Conservation (phyloP, 2,329 filamentous ascomycete species). For the Alternaria arbusti region DNA sequence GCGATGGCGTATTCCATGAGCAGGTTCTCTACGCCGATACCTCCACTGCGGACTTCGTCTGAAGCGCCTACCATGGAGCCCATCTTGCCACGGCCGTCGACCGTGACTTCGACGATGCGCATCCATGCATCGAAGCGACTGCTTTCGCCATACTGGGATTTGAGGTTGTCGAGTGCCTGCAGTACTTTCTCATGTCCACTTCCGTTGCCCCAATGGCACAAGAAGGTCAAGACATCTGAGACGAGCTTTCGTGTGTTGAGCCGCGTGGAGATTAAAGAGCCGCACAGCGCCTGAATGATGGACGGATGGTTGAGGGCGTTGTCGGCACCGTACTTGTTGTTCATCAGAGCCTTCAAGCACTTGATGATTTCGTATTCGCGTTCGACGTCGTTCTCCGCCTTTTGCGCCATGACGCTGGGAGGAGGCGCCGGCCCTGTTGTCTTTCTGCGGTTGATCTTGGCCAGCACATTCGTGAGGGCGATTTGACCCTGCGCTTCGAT, state of each 20-base stretch:
- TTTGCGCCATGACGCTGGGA: conserved; percentile 57
- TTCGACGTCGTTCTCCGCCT: conserved; percentile 78
- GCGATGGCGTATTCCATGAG: conserved; percentile 99
- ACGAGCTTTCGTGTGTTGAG: conserved; percentile 92
- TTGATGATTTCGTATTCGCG: conserved; percentile 97
- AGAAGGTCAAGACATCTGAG: conserved; percentile 93
- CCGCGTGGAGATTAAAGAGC: conserved; percentile 84
- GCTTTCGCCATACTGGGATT: conserved; percentile 85
- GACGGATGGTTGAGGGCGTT: conserved; percentile 90
- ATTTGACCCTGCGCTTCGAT: conserved; percentile 98
- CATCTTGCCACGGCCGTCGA: conserved; percentile 98
- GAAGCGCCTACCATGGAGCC: conserved; percentile 95
- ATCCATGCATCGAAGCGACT: conserved; percentile 98
- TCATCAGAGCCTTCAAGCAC: conserved; percentile 96
- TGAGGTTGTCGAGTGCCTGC: conserved; percentile 90
- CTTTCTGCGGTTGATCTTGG: conserved; percentile 91
- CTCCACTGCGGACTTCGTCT: conserved; percentile 92
- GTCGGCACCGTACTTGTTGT: conserved; percentile 98
- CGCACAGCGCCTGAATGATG: conserved; percentile 85
- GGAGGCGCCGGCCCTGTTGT: conserved; percentile 73
- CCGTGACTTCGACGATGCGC: conserved; percentile 95
- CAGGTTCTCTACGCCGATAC: conserved; percentile 97
- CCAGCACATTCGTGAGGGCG: conserved; percentile 88
- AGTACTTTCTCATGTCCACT: conserved; percentile 92
- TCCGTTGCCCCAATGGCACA: conserved; percentile 91